These are phyloP conservation scores for Omphalotus guepiniiformis DNA, from an alignment of 768 basidiomycete genomes.

Conservation along the genomic window DNA sequence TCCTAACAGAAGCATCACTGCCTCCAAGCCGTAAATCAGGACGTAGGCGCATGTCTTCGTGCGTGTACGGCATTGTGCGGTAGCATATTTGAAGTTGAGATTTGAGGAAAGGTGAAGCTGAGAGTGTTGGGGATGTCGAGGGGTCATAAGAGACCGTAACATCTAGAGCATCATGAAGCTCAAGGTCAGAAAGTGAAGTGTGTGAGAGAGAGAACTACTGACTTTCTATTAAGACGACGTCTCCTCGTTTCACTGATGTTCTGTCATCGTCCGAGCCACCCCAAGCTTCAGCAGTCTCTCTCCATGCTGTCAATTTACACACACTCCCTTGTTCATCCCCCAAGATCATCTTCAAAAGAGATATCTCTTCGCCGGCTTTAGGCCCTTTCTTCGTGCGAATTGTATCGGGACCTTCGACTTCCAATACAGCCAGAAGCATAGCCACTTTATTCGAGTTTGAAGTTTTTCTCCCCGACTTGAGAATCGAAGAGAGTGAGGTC, in stretches of 20 bases:
- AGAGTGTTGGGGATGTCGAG: slow-evolving; percentile 43
- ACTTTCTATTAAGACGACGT: slow-evolving; percentile 71
- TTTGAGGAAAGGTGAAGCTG: slow-evolving; percentile 65
- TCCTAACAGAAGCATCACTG: slow-evolving; percentile 65
- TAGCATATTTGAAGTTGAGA: slow-evolving; percentile 69
- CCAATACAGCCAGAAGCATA: slow-evolving; percentile 62
- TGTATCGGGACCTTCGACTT: slow-evolving; percentile 72
- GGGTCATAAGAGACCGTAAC: slow-evolving; percentile 46
- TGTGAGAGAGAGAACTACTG: slow-evolving; percentile 22
- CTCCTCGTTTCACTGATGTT: slow-evolving; percentile 58
- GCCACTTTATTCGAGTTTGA: slow-evolving; percentile 47
- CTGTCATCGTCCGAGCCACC: slow-evolving; percentile 42
- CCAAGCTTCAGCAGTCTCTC: slow-evolving; percentile 72
- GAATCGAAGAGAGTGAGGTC: slow-evolving; percentile 43
- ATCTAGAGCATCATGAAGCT: slow-evolving; percentile 33
- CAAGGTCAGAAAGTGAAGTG: not conserved
- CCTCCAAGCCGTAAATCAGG: slow-evolving; percentile 71
- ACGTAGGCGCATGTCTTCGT: slow-evolving; percentile 54
- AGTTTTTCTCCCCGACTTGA: slow-evolving; percentile 18
- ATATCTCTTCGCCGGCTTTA: slow-evolving; percentile 68
- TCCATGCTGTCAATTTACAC: slow-evolving; percentile 74
- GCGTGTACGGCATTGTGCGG: slow-evolving; percentile 65
- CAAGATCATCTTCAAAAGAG: slow-evolving; percentile 64
- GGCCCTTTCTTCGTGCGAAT: slow-evolving; percentile 63
- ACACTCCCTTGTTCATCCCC: slow-evolving; percentile 69